Conservation (phyloP, 192 early-diverging fungal species). For the Linnemannia exigua region DNA sequence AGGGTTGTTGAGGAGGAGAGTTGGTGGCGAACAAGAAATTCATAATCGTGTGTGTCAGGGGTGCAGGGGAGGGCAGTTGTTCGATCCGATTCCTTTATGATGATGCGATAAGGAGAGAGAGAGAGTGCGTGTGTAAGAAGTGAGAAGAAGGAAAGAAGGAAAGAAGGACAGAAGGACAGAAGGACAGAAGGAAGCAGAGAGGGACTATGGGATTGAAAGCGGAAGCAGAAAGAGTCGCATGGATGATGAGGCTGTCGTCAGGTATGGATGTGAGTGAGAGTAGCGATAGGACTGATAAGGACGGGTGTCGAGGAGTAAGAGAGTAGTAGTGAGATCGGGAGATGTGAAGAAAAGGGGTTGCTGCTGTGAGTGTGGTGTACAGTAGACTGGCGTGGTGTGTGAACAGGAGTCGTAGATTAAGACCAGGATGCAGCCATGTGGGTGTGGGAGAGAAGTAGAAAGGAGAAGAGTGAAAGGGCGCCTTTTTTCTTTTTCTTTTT, state of each 20-base stretch:
- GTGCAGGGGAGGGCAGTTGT: not conserved
- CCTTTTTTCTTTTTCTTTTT: not conserved
- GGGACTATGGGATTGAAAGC: not conserved
- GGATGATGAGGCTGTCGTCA: not conserved
- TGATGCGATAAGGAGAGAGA: not conserved
- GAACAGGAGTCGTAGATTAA: not conserved
- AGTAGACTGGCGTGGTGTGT: not conserved
- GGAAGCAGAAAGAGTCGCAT: conserved; percentile 8
- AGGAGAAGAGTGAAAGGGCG: not conserved
- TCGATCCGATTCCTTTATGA: not conserved
- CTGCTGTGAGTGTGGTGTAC: too few relatives aligned
- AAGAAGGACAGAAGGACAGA: not conserved
- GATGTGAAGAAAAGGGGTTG: not conserved
- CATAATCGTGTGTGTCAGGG: conserved; percentile 11
- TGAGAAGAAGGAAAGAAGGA: not conserved
- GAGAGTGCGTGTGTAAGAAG: not conserved
- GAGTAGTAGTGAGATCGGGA: not conserved
- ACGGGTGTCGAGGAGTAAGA: not conserved
- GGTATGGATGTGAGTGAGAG: not conserved
- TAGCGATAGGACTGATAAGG: not conserved
- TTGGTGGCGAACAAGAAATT: conserved; percentile 38
- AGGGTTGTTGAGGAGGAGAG: not conserved
- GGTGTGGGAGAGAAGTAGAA: not conserved
- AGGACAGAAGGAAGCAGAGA: not conserved
- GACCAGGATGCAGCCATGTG: not conserved